Base-by-base conservation (phyloP, 495 filamentous ascomycete species). In the Penicillium silybi region DNA sequence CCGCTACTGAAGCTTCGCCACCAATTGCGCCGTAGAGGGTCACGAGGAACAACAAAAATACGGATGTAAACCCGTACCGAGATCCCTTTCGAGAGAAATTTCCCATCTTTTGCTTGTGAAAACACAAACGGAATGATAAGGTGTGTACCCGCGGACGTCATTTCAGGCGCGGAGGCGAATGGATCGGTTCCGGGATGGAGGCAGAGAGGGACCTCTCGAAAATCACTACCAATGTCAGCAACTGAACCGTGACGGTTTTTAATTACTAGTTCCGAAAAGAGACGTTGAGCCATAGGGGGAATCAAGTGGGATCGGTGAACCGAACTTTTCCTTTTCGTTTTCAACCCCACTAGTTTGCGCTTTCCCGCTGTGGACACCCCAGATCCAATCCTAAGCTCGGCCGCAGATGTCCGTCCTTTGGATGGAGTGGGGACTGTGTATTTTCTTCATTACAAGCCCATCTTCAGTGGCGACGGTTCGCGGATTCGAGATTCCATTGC, bases 281-380 rank as follows among this genome's bases (percentile, higher is more conserved):
- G 15, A 7, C 41, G 41, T 20, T 43, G 18, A 37, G 37, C 10
- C 35, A 41, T 29, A 46, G 22, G 38, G 25, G 32, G 34, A 37
- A 41, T 6, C 22, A 48, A 13, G 29, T 7, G 38, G 18, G 37
- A 44, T 46, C 48, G 29, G 18, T 48, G 54, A 44, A 39, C 29
- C 46, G 34, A n/a, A 16, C 13, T 32, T 19, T 48, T 40, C 47
- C 29, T 34, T 46, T 46, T 22, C 47, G 8, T 7, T 27, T 42
- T 18, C 18, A 54, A 43, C 62, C 62, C 62, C 62, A 63, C 62
- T 41, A 46, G 62, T 63, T 65, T 65, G 56, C 53, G 49, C 44
- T 46, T 40, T 58, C 43, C 58, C 58, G 53, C 45, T 52, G 62
- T 65, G 62, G 62, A 53, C 50, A 50, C 54, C 57, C 48, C 51